Evolutionary conservation across 768 basidiomycete genomes (phyloP).

Genomic region (Coprinopsis cinerea): DNA sequence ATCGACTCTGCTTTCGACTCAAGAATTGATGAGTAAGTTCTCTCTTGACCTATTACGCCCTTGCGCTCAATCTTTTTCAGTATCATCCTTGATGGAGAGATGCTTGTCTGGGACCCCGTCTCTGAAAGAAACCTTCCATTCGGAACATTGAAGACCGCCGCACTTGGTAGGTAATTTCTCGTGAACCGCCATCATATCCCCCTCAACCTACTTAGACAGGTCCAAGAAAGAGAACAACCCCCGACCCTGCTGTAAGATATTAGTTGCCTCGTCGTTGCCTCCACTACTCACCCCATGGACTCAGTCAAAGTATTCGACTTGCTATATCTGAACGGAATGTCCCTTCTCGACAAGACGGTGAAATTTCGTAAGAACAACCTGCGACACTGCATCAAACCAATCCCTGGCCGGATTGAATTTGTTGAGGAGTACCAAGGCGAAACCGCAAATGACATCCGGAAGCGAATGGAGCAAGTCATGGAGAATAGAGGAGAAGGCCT

Average conservation of each 20-base stretch:
- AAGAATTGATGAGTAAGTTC: conserved; percentile 72
- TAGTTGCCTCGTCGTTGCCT: not conserved
- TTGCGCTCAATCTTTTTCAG: conserved; percentile 42
- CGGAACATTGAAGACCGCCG: conserved; percentile 90
- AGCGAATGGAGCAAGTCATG: conserved; percentile 79
- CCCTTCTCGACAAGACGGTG: conserved; percentile 66
- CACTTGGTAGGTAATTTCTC: conserved; percentile 50
- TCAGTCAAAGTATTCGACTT: conserved; percentile 98
- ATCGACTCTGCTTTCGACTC: conserved; percentile 73
- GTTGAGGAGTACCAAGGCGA: conserved; percentile 65
- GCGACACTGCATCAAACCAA: conserved; percentile 55
- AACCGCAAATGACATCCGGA: conserved; percentile 75
- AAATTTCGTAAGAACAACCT: conserved; percentile 78
- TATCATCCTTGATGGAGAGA: conserved; percentile 94
- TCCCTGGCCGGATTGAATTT: conserved; percentile 80
- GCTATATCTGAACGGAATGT: conserved; percentile 80
- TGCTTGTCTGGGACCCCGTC: conserved; percentile 96
- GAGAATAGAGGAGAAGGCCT: conserved; percentile 86
- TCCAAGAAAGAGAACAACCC: conserved; percentile 66
- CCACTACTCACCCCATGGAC: not conserved
- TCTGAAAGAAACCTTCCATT: conserved; percentile 87
- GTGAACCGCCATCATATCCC: not conserved
- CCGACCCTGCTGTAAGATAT: conserved; percentile 81
- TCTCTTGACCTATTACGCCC: no score
- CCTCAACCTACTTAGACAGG: conserved; percentile 42